Conservation (phyloP, 345 rosid species). For the Citrus cavaleriei region DNA sequence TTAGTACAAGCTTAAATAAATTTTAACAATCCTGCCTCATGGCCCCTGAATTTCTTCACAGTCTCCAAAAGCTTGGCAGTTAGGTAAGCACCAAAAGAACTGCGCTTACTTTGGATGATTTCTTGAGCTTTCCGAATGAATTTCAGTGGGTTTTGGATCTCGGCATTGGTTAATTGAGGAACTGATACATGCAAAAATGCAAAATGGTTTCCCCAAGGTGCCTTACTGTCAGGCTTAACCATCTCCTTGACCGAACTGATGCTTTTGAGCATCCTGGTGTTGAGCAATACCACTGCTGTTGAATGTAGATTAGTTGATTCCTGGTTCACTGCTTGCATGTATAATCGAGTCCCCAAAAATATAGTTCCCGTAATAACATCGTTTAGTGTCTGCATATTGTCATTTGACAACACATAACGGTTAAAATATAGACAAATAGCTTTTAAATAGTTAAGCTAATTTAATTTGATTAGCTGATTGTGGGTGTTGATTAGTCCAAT, state of each 20-base stretch:
- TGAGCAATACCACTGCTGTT: slow-evolving; percentile 34
- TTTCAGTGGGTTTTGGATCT: slow-evolving; percentile 4
- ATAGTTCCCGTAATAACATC: slow-evolving; percentile 33
- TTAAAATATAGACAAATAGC: too few relatives aligned
- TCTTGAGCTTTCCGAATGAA: slow-evolving; percentile 16
- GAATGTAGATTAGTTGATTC: slow-evolving; percentile 2
- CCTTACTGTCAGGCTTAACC: slow-evolving; percentile 19
- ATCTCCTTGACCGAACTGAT: slow-evolving; percentile 35
- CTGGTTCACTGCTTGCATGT: slow-evolving; percentile 19
- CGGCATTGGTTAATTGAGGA: slow-evolving; percentile 11
- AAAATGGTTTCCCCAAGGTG: slow-evolving; percentile 43
- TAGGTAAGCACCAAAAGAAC: slow-evolving; percentile 22
- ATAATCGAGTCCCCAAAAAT: slow-evolving; percentile 29
- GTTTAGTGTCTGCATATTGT: slow-evolving; percentile 24
- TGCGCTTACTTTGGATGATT: slow-evolving; percentile 15
- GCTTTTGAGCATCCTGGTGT: slow-evolving; percentile 29
- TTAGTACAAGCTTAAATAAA: too few relatives aligned
- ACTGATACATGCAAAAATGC: slow-evolving; percentile 28
- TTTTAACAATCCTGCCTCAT: too few relatives aligned
- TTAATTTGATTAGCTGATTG: too few relatives aligned
- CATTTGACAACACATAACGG: too few relatives aligned
- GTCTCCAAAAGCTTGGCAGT: slow-evolving; percentile 10
- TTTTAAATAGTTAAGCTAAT: too few relatives aligned
- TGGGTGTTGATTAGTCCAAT: too few relatives aligned
- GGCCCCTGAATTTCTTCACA: background rate